Base-by-base conservation (phyloP, 352 stramenopile species). In the Ophiocytium majus region DNA sequence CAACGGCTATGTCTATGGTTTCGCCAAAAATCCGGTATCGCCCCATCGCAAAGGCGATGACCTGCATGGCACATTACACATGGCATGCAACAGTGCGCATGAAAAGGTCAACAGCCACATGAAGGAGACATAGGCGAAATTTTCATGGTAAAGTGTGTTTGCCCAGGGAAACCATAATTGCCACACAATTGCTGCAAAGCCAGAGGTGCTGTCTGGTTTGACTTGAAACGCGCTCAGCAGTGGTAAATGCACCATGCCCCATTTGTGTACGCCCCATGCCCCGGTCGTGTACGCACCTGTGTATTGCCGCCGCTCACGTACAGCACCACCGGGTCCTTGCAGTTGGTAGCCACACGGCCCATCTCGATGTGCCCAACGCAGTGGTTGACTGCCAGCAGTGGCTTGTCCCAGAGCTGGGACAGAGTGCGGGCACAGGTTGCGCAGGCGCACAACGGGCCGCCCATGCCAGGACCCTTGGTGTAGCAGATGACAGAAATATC, bases 291-390 rank as follows among this genome's bases (percentile, higher is more conserved):
- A n/a, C n/a, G n/a, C 64, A 98, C 95, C 91, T 99, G 97, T 33
- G 98, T 99, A 91, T 99, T 99, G 19, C 97, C 97, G 19, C 97
- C 97, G 86, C 94, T 98, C 9, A 99, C 97, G 85, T 99, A 99
- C 1, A 99, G 90, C 83, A 99, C 96, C 5, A 99, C 97, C 0
- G 98, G 98, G 86, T 99, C 93, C 0, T 92, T 86, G 19, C 93
- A 92, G 80, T 96, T 96, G 81, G 96, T 99, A 17, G 98, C 96
- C 23, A 98, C 95, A 76, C 98, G 92, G 14, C 97, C 98, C 98
- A 99, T 99, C 93, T 99, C 97, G 90, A 99, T 99, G 89, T 99
- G 97, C 34, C 95, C 98, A 19, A 99, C 96, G 91, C 98, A 99
- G 90, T 99, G 98, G 92, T 99, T 99, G 79, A 99, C 97, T 33